Conservation (phyloP, 768 basidiomycete species). For the Paxillus rubicundulus region DNA sequence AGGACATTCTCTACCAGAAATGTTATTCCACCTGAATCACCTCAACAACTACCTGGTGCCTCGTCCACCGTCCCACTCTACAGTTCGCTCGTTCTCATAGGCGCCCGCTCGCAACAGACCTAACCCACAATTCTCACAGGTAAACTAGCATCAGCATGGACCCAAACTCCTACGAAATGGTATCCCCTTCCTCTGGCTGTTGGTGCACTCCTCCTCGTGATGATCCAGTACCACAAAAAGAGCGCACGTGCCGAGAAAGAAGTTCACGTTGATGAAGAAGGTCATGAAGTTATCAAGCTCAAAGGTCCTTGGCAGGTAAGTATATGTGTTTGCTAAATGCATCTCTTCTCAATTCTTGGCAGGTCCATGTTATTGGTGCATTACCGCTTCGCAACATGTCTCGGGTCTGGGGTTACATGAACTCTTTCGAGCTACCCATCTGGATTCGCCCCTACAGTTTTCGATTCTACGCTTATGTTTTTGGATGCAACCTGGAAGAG, state of each 20-base stretch:
- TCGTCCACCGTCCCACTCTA: conserved; percentile 46
- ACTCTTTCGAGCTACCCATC: conserved; percentile 87
- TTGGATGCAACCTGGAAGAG: conserved; percentile 93
- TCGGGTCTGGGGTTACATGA: conserved; percentile 95
- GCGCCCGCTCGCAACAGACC: neutral
- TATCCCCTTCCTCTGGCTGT: conserved; percentile 91
- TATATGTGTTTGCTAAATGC: neutral
- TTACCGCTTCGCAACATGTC: conserved; percentile 93
- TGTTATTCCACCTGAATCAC: conserved; percentile 39
- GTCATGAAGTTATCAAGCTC: conserved; percentile 73
- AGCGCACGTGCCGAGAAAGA: conserved; percentile 48
- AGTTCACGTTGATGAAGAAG: conserved; percentile 79
- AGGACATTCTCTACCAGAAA: conserved; percentile 26
- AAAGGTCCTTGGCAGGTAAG: conserved; percentile 93
- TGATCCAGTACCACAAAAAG: conserved; percentile 71
- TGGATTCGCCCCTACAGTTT: conserved; percentile 94
- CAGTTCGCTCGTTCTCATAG: conserved; percentile 27
- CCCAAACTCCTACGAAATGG: conserved; percentile 88
- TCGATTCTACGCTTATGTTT: conserved; percentile 79
- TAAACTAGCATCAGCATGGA: conserved; percentile 75
- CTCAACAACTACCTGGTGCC: conserved; percentile 40
- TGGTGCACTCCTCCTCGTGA: conserved; percentile 83
- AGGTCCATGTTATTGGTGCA: conserved; percentile 97
- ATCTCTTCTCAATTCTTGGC: conserved; percentile 1
- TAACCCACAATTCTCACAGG: conserved; percentile 35